These are phyloP conservation scores for Colletotrichum lini DNA, from an alignment of 2,329 filamentous ascomycete genomes.

Conservation along the genomic window DNA sequence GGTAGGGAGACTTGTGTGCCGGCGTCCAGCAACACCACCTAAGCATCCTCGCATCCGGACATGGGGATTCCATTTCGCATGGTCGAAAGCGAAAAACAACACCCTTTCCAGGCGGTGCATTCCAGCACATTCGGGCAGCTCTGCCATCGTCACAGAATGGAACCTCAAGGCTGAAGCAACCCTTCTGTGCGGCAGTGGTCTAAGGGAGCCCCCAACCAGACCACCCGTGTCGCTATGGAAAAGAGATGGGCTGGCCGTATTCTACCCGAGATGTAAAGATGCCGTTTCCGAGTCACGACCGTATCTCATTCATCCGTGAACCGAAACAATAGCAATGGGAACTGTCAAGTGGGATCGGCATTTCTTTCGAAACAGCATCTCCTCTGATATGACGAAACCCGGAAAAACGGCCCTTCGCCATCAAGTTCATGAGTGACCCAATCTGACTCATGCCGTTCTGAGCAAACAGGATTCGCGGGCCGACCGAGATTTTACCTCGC, in stretches of 20 bases:
- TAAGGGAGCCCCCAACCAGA: too few species aligned
- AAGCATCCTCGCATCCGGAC: neutral
- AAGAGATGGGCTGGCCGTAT: too few species aligned
- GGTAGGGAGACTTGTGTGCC: neutral
- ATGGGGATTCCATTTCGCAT: neutral
- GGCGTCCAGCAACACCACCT: neutral
- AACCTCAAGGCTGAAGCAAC: neutral
- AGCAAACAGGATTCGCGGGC: constrained; percentile 10
- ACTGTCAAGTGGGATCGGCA: neutral
- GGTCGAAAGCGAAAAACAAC: neutral
- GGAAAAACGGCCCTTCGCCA: neutral
- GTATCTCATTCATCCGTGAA: neutral
- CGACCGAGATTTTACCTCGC: constrained; percentile 7
- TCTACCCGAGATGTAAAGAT: neutral
- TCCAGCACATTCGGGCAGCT: neutral
- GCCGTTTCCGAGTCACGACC: neutral
- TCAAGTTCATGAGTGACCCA: neutral
- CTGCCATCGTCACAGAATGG: too few species aligned
- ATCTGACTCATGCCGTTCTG: constrained; percentile 6
- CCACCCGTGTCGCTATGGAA: neutral
- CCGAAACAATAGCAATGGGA: neutral
- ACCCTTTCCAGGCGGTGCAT: neutral
- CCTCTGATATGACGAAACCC: neutral
- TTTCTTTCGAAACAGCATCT: neutral
- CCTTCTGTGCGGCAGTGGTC: too few species aligned